phyloP scores from a whole-genome alignment of 495 filamentous ascomycete species.

The Neurospora sp. region DNA sequence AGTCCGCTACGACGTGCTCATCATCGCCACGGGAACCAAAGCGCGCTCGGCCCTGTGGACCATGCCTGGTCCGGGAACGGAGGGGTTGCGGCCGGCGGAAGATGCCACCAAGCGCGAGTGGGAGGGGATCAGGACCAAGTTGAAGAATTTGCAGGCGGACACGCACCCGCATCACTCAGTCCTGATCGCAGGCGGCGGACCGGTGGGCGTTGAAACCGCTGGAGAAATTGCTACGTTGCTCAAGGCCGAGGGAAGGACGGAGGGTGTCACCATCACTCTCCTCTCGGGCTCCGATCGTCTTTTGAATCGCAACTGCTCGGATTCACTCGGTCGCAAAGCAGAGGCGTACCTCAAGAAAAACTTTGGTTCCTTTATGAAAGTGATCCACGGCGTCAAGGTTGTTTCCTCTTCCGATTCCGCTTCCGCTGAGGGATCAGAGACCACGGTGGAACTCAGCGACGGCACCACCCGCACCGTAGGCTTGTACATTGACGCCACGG shows the following conservation, averaged over 20 bases:
- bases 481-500: slow-evolving; percentile 44
- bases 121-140: not conserved
- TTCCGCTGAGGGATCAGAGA: not conserved
- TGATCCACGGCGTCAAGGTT: not conserved
- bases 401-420: not conserved
- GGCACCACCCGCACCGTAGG: slow-evolving; percentile 25
- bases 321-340: not conserved
- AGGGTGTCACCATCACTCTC: not conserved
- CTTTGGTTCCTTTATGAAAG: not conserved
- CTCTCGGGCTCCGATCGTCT: not conserved
- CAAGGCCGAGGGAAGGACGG: not conserved
- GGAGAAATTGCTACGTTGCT: not conserved
- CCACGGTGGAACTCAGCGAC: slow-evolving; percentile 12
- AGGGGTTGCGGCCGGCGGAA: not conserved
- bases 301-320: not conserved
- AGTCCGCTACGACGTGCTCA: not conserved
- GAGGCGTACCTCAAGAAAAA: not conserved
- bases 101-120: not conserved
- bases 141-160: not conserved
- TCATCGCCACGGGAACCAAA: slow-evolving; percentile 6
- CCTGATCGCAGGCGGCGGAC: slow-evolving; percentile 2
- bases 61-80: not conserved
- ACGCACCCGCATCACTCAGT: not conserved
- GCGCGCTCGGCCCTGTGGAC: not conserved
- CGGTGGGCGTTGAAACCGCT: slow-evolving; percentile 1